phyloP scores from a whole-genome alignment of 1,284 basidiomycete species.

The Peniophora sp. region DNA sequence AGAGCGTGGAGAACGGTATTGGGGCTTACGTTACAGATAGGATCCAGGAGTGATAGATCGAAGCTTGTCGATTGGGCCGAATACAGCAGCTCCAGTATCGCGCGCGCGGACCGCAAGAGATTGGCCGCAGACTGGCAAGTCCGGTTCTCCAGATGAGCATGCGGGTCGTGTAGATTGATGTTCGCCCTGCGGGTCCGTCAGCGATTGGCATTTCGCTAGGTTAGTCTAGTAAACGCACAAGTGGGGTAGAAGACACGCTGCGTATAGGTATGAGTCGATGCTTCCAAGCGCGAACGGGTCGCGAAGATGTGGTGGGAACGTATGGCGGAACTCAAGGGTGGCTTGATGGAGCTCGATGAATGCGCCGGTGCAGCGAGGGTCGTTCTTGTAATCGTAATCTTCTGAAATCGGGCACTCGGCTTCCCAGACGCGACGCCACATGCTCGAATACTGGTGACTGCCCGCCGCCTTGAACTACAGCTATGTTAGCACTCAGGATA shows the following conservation, averaged over 20 bases:
- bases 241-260: slow-evolving; percentile 52
- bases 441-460: too few species aligned
- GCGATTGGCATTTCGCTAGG: not conserved
- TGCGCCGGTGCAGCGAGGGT: slow-evolving; percentile 49
- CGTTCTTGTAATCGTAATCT: slow-evolving; percentile 15
- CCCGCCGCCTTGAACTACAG: too few species aligned
- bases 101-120: slow-evolving; percentile 55
- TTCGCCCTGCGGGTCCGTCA: slow-evolving; percentile 32
- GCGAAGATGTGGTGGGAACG: slow-evolving; percentile 50
- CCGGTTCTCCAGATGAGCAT: slow-evolving; percentile 48
- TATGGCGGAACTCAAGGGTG: slow-evolving; percentile 45
- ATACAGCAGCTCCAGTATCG: slow-evolving; percentile 62
- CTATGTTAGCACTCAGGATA: too few species aligned
- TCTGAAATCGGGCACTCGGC: slow-evolving; percentile 8
- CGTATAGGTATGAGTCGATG: slow-evolving; percentile 61
- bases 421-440: slow-evolving; percentile 37
- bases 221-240: slow-evolving; percentile 42
- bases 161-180: slow-evolving; percentile 66
- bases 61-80: slow-evolving; percentile 59
- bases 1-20: too few species aligned
- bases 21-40: slow-evolving; percentile 46
- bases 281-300: slow-evolving; percentile 48
- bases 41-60: slow-evolving; percentile 56
- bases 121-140: slow-evolving; percentile 60
- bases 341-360: slow-evolving; percentile 61